These are phyloP conservation scores for barrel medic (Medicago truncatula) DNA, from an alignment of 306 rosid species.

Conservation along the genomic window DNA sequence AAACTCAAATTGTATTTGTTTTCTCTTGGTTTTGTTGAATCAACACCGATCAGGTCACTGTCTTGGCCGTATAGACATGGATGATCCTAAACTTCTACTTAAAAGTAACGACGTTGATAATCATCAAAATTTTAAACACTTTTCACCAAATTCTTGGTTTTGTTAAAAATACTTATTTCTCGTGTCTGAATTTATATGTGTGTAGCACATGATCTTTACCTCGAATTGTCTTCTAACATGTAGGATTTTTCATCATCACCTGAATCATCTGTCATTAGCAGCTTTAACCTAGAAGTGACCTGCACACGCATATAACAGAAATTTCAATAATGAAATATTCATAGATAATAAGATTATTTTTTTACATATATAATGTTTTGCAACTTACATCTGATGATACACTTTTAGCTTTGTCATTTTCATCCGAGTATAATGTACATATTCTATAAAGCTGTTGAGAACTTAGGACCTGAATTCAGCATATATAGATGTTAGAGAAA, in stretches of 20 bases:
- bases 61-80: neutral
- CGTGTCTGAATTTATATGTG: neutral
- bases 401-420: slow-evolving; percentile 55
- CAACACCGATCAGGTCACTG: neutral
- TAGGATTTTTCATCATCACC: slow-evolving; percentile 60
- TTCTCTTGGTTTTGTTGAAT: neutral
- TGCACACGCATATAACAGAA: slow-evolving; percentile 36
- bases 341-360: neutral
- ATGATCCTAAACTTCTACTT: neutral
- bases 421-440: slow-evolving; percentile 74
- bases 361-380: neutral
- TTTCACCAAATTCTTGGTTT: too few species aligned
- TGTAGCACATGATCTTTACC: slow-evolving; percentile 52
- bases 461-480: slow-evolving; percentile 69
- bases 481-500: slow-evolving; percentile 43
- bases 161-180: too few species aligned
- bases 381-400: slow-evolving; percentile 78
- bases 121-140: neutral
- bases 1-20: neutral
- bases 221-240: slow-evolving; percentile 85
- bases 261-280: slow-evolving; percentile 70
- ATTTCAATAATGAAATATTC: slow-evolving; percentile 9
- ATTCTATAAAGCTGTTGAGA: slow-evolving; percentile 84
- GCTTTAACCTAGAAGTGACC: slow-evolving; percentile 83
- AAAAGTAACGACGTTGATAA: too few species aligned